These are phyloP conservation scores for Thielaviopsis musarum DNA, from an alignment of 2,329 filamentous ascomycete species.

Conservation along the genomic window DNA sequence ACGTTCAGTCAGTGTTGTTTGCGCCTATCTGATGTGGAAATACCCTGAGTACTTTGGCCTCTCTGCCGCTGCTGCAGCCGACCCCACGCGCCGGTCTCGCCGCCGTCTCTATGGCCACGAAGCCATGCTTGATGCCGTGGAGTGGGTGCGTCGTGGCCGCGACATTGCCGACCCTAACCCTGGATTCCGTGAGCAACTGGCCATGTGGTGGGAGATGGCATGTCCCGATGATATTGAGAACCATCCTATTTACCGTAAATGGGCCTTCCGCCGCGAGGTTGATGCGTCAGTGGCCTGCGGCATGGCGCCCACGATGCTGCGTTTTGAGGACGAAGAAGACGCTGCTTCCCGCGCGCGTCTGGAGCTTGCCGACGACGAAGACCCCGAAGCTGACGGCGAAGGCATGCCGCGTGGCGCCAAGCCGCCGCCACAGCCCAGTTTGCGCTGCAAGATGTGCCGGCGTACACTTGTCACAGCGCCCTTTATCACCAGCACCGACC, in stretches of 20 bases:
- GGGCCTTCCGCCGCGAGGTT: conserved; percentile 38
- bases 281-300: conserved; percentile 48
- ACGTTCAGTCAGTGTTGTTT: conserved; percentile 66
- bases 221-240: conserved; percentile 50
- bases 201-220: conserved; percentile 75
- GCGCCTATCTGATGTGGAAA: conserved; percentile 70
- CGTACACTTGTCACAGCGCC: conserved; percentile 36
- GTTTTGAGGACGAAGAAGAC: conserved; percentile 55
- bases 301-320: conserved; percentile 64
- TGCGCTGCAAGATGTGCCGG: conserved; percentile 86
- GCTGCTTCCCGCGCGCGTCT: conserved; percentile 21
- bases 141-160: conserved; percentile 50
- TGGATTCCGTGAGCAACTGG: conserved; percentile 80
- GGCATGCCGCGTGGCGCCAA: conserved; percentile 10
- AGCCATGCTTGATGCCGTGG: conserved; percentile 36
- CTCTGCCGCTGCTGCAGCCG: conserved; percentile 25
- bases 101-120: conserved; percentile 12
- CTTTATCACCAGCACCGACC: conserved; percentile 43
- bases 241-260: conserved; percentile 65
- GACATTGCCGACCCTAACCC: conserved; percentile 75
- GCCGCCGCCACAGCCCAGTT: conserved; percentile 15
- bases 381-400: conserved; percentile 11
- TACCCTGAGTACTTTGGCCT: conserved; percentile 36
- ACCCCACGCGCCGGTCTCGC: conserved; percentile 20
- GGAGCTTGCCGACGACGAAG: conserved; percentile 14